Evolutionary conservation across 768 basidiomycete genomes (phyloP), one percentile per base, ranked within the genome.

Genomic region (Amanita muscaria): DNA sequence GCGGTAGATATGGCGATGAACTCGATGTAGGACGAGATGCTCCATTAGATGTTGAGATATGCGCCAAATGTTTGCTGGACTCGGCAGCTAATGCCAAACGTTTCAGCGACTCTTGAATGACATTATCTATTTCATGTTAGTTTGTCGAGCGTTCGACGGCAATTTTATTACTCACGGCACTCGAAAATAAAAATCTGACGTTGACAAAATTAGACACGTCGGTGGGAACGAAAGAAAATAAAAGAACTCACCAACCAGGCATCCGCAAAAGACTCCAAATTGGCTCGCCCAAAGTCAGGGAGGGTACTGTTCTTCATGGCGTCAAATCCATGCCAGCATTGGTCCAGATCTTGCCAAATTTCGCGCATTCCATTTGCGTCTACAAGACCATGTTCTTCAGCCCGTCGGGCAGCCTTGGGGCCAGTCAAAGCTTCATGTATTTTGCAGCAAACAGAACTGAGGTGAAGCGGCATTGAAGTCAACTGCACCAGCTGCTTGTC

Each of bases 151-250:
- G 47, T 51, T 31, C 31, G 46, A 39, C n/a, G 16, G 33, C 16
- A 15, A 43, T 31, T 35, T 22, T 34, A 48, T 41, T 19, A 76
- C 83, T 70, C 59, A 84, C 82, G 74, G 59, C 86, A 89, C 62
- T 93, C 88, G 52, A 94, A 94, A 50, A 93, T 80, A 63, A 88
- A 91, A 44, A 90, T 85, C 80, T 87, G 56, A 41, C 54, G 52
- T 39, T 39, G 30, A 35, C 40, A 45, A 42, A 46, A 49, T 53
- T 49, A n/a, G n/a, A n/a, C n/a, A n/a, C n/a, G n/a, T n/a, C 33
- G 49, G 47, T 51, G 23, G 51, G 48, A 52, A 37, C 43, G 34
- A 39, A 41, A 34, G 40, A 23, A 27, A 42, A 40, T 31, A 36
- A 19, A 24, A 42, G 16, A 34, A 43, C 16, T 48, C 10, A 90